Evolutionary conservation across 129 eudicot species (phyloP), one percentile per base, ranked within the genome.

Genomic region (Artemisia tridentata): DNA sequence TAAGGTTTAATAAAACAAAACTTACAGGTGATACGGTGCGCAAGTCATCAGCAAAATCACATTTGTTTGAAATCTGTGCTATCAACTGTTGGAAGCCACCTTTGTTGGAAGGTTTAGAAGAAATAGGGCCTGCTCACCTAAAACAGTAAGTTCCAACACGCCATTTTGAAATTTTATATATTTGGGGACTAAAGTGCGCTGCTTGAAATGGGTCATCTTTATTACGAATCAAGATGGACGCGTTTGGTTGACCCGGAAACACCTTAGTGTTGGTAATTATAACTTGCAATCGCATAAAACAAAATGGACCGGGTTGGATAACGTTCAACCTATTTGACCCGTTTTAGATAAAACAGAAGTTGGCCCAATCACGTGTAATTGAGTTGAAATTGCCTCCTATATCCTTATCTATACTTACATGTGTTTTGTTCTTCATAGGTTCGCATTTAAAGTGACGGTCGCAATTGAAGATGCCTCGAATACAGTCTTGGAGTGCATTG

Each of bases 61-160:
- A 65, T 48, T 78, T 95, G 71, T 75, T 80, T 53, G 99, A 90
- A 80, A 46, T 87, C 1, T 95, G 99, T 53, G 82, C 87, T 67
- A 76, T 77, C 52, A 95, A 95, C 79, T 88, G 81, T 45, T 95
- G 99, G 99, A 79, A 81, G 41, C 88, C 93, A 1, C 97, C 99
- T 12, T 13, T 69, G 52, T 89, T 83, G 59, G 93, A 85, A 60
- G 86, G 97, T 65, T 85, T 80, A 53, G 65, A 84, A 31, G 96
- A 90, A 77, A 67, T 68, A 6, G 99, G 99, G 38, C 96, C 88
- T 1, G 83, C 88, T 80, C 99, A 95, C 84, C 79, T 86, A 68
- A 90, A 72, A 76, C 81, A 84, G 99, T 88, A 72, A 87, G 97
- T 78, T 67, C 23, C 47, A 34, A 13, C 18, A 8, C 10, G 3